Base-by-base conservation (phyloP, 306 rosid species). In the Gastrolobium bilobum region DNA sequence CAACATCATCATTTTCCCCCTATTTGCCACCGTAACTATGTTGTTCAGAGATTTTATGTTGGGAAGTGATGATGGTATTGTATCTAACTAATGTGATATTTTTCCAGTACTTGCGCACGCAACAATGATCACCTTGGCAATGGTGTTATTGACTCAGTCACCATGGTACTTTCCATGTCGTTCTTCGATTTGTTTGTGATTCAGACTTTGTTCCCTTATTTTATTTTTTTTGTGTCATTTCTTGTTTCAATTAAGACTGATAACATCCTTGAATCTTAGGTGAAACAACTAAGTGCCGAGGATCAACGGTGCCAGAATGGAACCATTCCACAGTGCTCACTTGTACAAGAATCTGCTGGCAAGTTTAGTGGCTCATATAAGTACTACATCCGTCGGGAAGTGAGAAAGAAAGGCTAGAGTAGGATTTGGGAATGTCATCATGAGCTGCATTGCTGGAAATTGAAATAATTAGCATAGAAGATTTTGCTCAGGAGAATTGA, bases 381-480 rank as follows among this genome's bases (percentile, higher is more conserved):
- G 84, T 83, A 37, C 57, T 90, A 81, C 83, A 74, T 29, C 33
- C 73, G 90, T 52, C 90, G 77, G 86, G 82, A 67, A 71, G 3
- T 10, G 31, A 20, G 31, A 40, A 10, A 20, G 31, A 40, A 10
- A 39, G 69, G 3, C 51, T 42, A 44, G 39, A 50, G 14, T 59
- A 51, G 34, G 15, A 7, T 44, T 64, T 42, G 26, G 14, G 50
- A 43, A 37, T 52, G 31, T 13, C 11, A 68, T 53, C 2, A 2
- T 46, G 48, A 68, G 39, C 59, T 54, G 82, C 73, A 13, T 43
- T 52, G 33, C 20, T 2, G 50, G 11, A 54, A 13, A 31, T 13
- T 40, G 75, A 63, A 64, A 7, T 26, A 15, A 4, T 9, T 37
- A 15, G 40, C 66, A 64, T 59, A 72, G 60, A 81, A 71, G 10